These are phyloP conservation scores for Purpureocillium lavendulum DNA, from an alignment of 2,329 filamentous ascomycete genomes.

Conservation along the genomic window DNA sequence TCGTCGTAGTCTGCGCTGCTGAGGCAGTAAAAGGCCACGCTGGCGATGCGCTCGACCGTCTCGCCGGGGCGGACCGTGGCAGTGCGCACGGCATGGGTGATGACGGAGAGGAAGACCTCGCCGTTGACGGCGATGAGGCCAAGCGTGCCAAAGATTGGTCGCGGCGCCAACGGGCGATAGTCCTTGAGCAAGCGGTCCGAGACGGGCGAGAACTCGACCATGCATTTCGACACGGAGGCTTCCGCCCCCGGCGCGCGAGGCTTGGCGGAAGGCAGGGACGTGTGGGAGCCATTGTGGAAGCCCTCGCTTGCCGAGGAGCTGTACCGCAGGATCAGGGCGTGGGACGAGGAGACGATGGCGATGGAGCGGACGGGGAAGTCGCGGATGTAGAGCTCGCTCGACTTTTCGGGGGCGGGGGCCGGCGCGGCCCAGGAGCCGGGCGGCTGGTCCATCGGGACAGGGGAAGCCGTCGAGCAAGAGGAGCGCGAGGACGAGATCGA, in stretches of 20 bases:
- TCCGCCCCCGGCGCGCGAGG: constrained; percentile 33
- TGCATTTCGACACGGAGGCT: constrained; percentile 54
- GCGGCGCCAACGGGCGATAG: constrained; percentile 66
- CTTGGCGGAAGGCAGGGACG: constrained; percentile 40
- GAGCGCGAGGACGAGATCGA: background rate
- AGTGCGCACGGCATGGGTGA: constrained; percentile 69
- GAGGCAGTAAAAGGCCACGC: constrained; percentile 88
- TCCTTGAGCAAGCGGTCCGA: constrained; percentile 60
- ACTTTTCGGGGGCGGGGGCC: constrained; percentile 44
- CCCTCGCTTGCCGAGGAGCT: constrained; percentile 56
- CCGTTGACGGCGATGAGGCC: constrained; percentile 76
- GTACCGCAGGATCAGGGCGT: constrained; percentile 80
- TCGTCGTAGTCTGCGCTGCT: constrained; percentile 83
- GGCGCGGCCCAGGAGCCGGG: constrained; percentile 36
- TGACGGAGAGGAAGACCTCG: constrained; percentile 86
- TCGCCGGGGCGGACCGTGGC: constrained; percentile 81
- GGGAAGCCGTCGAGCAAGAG: background rate
- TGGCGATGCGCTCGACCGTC: constrained; percentile 77
- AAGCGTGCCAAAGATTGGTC: constrained; percentile 75
- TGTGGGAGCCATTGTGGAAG: constrained; percentile 49
- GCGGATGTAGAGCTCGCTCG: constrained; percentile 74
- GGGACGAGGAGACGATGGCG: constrained; percentile 69
- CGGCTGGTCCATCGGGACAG: constrained; percentile 36
- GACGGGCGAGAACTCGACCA: constrained; percentile 74
- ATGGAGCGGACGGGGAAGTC: constrained; percentile 84